phyloP scores from a whole-genome alignment of 306 rosid species.

The Ceratonia siliqua region DNA sequence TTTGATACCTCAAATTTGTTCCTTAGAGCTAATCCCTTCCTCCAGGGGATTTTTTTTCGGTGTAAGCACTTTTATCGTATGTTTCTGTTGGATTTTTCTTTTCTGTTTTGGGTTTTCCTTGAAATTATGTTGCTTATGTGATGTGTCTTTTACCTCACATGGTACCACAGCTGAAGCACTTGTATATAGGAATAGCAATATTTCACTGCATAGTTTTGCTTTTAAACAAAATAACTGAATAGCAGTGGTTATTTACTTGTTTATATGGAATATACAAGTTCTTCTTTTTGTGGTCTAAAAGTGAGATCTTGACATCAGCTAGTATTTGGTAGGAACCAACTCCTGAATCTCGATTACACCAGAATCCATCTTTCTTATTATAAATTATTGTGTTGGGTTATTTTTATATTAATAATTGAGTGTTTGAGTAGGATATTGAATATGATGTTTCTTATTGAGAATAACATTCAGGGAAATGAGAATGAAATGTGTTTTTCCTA shows the following conservation, averaged over 20 bases:
- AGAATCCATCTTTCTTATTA: neutral
- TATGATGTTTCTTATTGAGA: neutral
- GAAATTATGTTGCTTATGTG: conserved; percentile 7
- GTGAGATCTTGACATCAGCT: conserved; percentile 24
- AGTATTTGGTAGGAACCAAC: neutral
- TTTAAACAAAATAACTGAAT: conserved; percentile 8
- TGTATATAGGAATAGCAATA: neutral
- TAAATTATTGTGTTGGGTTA: neutral
- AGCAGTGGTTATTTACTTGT: neutral
- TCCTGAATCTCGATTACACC: neutral
- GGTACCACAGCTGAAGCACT: neutral
- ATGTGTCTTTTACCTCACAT: conserved; percentile 19
- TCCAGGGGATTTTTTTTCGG: neutral
- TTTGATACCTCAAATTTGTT: neutral
- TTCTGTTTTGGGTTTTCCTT: conserved; percentile 7
- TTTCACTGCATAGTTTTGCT: neutral
- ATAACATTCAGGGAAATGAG: neutral
- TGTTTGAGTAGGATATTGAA: conserved; percentile 14
- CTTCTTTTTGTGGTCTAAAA: conserved; percentile 13
- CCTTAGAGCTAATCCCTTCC: neutral
- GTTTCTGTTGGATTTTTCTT: conserved; percentile 10
- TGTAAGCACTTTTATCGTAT: neutral
- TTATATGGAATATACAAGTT: conserved; percentile 15
- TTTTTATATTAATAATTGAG: neutral
- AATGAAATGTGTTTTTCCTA: neutral